Base-by-base conservation (phyloP, 2,329 filamentous ascomycete species). In the Cordyceps sp. region DNA sequence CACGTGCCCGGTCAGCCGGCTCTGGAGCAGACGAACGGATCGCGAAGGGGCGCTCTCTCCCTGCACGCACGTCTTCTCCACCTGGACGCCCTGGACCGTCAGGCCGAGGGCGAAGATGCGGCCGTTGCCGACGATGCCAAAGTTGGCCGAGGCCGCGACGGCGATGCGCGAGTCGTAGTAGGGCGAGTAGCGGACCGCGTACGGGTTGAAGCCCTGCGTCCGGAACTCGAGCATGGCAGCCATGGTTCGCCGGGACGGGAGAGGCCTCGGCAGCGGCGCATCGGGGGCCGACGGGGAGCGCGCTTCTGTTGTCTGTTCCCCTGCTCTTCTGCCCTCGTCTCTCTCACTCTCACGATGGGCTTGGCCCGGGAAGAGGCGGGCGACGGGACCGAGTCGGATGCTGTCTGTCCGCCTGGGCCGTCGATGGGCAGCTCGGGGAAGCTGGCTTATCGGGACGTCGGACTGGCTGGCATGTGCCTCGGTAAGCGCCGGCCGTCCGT, bases 141-240 rank as follows among this genome's bases (percentile, higher is more conserved):
- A 98, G 63, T 98, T 96, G 40, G 88, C 75, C n/a, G 85, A 80
- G 2, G 81, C 70, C 20, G 83, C 82, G 45, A 94, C 85, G 35
- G 88, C 88, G 41, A 98, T 74, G 40, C 86, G 77, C 42, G 82
- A 90, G 61, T 96, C 90, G 62, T 92, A 93, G 63, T 94, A 98
- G 6, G 90, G 90, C 34, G 88, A 96, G 66, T 96, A 98, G 59
- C 94, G 93, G 57, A 94, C 85, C 44, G 82, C 83, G 59, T 93
- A 94, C 47, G 86, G 86, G 56, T 96, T 93, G 68, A 74, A 96
- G 47, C 90, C 90, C 51, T 83, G 70, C 16, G 90, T 96, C 41
- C 82, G 79, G 60, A 82, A 96, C 59, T 94, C 85, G 45, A 96
- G 77, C 85, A 96, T 94, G 50, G 63, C 61, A 55, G 58, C 56